Percentiles rank a stretch among this genome's conserved stretches.
These are phyloP conservation scores for Mollisiaceae sp. DNA, from an alignment of 2,329 filamentous ascomycete genomes.

Conservation along the genomic window DNA sequence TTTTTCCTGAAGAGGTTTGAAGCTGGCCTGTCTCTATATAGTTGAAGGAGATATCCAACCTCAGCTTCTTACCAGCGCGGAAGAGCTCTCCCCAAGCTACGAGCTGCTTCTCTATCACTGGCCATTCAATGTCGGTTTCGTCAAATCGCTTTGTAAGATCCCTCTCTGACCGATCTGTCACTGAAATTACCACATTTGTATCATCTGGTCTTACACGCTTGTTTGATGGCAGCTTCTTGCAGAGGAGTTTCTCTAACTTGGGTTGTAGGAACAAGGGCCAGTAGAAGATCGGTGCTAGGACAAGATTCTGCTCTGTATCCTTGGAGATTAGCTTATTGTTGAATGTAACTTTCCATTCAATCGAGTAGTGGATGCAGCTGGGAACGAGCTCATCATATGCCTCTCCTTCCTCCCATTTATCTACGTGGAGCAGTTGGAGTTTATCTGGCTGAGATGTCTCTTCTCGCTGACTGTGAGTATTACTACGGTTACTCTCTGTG, in stretches of 20 bases:
- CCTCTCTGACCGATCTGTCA: constrained; percentile 39
- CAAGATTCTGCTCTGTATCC: constrained; percentile 17
- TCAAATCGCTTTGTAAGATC: constrained; percentile 41
- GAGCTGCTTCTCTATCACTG: constrained; percentile 28
- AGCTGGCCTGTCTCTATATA: constrained; percentile 16
- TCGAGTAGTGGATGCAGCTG: constrained; percentile 17
- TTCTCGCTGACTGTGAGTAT: no score
- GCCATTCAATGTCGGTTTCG: constrained; percentile 39
- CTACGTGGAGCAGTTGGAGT: constrained; percentile 15
- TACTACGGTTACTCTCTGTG: no score
- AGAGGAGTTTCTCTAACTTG: constrained; percentile 6
- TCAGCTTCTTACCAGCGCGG: constrained; percentile 21
- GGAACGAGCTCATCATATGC: constrained; percentile 16
- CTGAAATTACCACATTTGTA: constrained; percentile 34
- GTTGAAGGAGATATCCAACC: constrained; percentile 26
- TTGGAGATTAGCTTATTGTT: constrained; percentile 17
- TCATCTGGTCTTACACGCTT: constrained; percentile 18
- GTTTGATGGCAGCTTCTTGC: constrained; percentile 4
- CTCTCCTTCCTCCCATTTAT: constrained; percentile 14
- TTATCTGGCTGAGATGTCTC: no score
- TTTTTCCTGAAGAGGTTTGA: no score
- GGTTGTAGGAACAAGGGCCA: constrained; percentile 11
- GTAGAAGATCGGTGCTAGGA: constrained; percentile 5
- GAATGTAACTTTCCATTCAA: constrained; percentile 18
- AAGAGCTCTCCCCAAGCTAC: constrained; percentile 23